phyloP scores from a whole-genome alignment of 164 flowering plant species.

The Kalanchoe fedtschenkoi region DNA sequence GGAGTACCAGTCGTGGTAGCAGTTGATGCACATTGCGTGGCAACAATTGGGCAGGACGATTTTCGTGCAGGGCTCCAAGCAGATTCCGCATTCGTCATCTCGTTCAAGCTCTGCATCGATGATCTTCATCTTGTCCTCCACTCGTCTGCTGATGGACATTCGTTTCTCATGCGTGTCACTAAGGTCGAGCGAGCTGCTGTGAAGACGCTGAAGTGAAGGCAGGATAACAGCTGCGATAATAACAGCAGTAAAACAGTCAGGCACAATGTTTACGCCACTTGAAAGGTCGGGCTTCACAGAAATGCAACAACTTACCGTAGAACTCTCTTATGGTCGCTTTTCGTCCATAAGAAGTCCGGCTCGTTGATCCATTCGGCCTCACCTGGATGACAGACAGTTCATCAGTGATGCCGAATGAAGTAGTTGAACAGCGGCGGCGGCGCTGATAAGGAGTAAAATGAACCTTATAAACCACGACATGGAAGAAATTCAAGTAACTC shows the following conservation, averaged over 20 bases:
- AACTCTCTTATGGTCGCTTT: conserved; percentile 30
- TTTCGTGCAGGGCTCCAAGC: conserved; percentile 64
- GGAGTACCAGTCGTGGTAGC: conserved; percentile 89
- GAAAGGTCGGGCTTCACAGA: too few relatives aligned
- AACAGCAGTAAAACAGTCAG: neutral
- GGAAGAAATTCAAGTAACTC: conserved; percentile 30
- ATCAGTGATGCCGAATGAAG: neutral
- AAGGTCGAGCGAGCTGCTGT: conserved; percentile 11
- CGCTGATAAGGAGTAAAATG: neutral
- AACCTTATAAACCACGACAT: conserved; percentile 31
- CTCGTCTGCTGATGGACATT: conserved; percentile 5
- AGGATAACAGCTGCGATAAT: conserved; percentile 27
- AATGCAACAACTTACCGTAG: conserved; percentile 19
- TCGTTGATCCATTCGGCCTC: conserved; percentile 18
- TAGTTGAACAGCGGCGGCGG: neutral
- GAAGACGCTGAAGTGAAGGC: conserved; percentile 25
- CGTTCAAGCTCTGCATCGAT: conserved; percentile 24
- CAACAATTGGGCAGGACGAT: conserved; percentile 85
- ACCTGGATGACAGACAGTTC: conserved; percentile 13
- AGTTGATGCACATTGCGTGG: conserved; percentile 86
- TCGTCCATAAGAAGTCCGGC: conserved; percentile 19
- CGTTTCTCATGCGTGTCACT: conserved; percentile 12
- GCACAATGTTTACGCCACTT: too few relatives aligned
- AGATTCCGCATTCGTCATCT: conserved; percentile 88
- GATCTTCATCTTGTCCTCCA: conserved; percentile 11